Evolutionary conservation across 495 filamentous ascomycete species (phyloP).

Genomic region (Usnea hakonensis): DNA sequence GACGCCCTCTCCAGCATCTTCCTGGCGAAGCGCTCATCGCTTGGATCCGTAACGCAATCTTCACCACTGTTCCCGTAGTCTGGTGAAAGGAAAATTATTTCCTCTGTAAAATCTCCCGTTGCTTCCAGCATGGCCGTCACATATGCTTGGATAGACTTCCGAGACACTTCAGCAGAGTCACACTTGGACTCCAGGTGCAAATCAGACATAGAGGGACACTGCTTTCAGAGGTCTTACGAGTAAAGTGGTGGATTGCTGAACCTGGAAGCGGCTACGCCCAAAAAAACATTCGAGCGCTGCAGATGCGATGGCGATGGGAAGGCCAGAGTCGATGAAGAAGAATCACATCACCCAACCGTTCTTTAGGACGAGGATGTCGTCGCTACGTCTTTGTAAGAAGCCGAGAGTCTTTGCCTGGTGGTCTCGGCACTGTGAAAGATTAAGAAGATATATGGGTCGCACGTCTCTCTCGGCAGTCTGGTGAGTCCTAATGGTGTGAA

Average conservation of each 20-base stretch:
- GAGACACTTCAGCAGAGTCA: neutral
- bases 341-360: neutral
- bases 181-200: neutral
- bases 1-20: neutral
- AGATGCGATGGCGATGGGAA: neutral
- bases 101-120: neutral
- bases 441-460: neutral
- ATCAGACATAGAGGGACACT: neutral
- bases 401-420: neutral
- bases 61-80: neutral
- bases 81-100: neutral
- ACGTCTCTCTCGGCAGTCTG: neutral
- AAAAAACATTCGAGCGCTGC: neutral
- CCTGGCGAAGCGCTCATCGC: neutral
- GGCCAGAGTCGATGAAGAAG: neutral
- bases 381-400: neutral
- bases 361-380: neutral
- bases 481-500: neutral
- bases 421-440: neutral
- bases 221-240: neutral
- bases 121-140: neutral
- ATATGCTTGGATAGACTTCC: neutral
- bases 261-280: neutral
- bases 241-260: neutral
- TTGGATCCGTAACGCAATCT: neutral